Evolutionary conservation across 2,329 filamentous ascomycete genomes (phyloP), one percentile per base, ranked within the genome.

Genomic region (Pseudodiploospora longispora): DNA sequence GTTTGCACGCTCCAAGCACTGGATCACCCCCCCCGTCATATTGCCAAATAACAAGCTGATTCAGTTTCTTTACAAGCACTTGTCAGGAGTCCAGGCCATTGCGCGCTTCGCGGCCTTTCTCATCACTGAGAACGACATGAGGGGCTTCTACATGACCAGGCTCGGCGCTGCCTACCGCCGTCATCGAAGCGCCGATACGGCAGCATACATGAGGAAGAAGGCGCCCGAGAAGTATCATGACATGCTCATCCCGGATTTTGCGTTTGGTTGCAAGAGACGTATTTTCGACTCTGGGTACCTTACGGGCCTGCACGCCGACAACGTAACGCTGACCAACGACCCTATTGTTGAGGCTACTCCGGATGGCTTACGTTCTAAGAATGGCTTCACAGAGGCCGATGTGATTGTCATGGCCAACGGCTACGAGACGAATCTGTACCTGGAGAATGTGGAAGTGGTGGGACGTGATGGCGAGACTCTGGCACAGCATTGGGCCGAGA

Each of bases 191-290:
- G 60, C 59, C 12, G 47, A 52, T 8, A 58, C 68, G 2, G 70
- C 75, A 47, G 59, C n/a, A 8, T 68, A 60, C 52, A 56, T 70
- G 67, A 52, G 66, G 46, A 54, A 58, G 4, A 64, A 58, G 1
- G 75, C 74, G 0, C 81, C 81, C 0, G 62, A 71, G 40, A 74
- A 80, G 58, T 84, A 83, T 47, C 75, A 78, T 49, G 72, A 79
- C 30, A 67, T 80, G 6, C 57, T 84, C 32, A 77, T 78, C 1
- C 81, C 81, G 0, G 71, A 83, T 40, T 84, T 80, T 45, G 68
- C 72, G 37, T 59, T 82, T 10, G 78, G 79, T 1, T 83, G 80
- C 62, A 84, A 83, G 61, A 64, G 81, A n/a, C 69, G 78, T 10
- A 74, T 84, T 43, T 74, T 75, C 42, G 78, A 83, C 47, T 66